Evolutionary conservation across 164 flowering plant species (phyloP).

Genomic region (Pachysandra terminalis): DNA sequence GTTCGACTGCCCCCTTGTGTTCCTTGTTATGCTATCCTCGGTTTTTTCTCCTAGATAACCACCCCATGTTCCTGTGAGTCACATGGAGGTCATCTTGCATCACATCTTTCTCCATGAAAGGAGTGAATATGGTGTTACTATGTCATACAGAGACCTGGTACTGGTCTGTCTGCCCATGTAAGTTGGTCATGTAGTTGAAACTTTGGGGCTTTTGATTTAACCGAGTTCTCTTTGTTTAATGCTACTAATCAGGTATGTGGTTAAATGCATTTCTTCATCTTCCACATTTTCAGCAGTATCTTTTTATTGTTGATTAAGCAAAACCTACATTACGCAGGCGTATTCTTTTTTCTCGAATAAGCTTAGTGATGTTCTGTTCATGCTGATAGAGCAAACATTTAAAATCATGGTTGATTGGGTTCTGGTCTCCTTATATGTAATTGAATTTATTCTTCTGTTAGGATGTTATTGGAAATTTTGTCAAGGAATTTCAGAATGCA

Average conservation of each 20-base stretch:
- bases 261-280: neutral
- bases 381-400: neutral
- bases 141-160: too few species aligned
- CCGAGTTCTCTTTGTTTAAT: neutral
- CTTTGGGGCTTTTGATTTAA: neutral
- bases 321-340: neutral
- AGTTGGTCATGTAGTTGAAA: too few species aligned
- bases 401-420: neutral
- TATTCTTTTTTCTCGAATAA: too few species aligned
- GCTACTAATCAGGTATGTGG: neutral
- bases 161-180: too few species aligned
- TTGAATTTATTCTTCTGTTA: slow-evolving; percentile 15
- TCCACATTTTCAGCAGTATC: neutral
- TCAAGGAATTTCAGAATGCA: slow-evolving; percentile 25
- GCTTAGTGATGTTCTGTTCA: neutral
- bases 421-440: neutral
- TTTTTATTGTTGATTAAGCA: neutral
- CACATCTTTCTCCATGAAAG: too few species aligned
- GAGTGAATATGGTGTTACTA: too few species aligned
- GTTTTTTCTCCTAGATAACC: too few species aligned
- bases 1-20: too few species aligned
- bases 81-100: too few species aligned
- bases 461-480: slow-evolving; percentile 29
- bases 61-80: too few species aligned
- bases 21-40: too few species aligned